A percentile compares a stretch with the other conserved stretches of the same genome.
Conservation (phyloP, 1,139 yeast genomes). For the Scheffersomyces stambukii region DNA sequence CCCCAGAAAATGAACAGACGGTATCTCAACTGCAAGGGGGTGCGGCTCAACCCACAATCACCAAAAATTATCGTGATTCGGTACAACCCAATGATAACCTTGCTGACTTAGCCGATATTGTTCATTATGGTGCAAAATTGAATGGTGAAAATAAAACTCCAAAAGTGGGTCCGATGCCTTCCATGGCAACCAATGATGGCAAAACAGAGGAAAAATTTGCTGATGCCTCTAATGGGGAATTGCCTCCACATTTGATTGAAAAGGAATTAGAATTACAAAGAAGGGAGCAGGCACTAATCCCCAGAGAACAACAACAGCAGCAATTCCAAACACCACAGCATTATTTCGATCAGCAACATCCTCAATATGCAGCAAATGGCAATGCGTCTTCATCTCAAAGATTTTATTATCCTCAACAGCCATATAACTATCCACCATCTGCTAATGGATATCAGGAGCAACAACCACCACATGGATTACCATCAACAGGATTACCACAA, state of each 20-base stretch:
- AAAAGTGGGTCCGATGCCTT: conserved; percentile 1
- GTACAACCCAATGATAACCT: conserved; percentile 22
- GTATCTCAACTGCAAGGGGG: too few relatives aligned
- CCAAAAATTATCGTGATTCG: conserved; percentile 17
- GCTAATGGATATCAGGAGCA: conserved; percentile 20
- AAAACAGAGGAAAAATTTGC: conserved; percentile 6
- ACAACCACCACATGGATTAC: conserved; percentile 35
- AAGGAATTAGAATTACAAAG: conserved; percentile 41
- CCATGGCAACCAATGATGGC: conserved; percentile 1
- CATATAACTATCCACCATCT: conserved; percentile 4
- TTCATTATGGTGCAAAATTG: conserved; percentile 32
- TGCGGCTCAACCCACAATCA: too few relatives aligned
- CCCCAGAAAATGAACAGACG: too few relatives aligned
- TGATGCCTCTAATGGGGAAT: conserved; percentile 7
- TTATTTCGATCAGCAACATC: conserved; percentile 4
- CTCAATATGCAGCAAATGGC: conserved; percentile 1
- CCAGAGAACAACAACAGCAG: conserved; percentile 24
- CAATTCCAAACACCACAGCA: conserved; percentile 12
- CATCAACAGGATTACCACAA: conserved; percentile 31
- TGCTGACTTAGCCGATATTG: conserved; percentile 44
- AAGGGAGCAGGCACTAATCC: conserved; percentile 41
- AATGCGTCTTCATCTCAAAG: conserved; percentile 3
- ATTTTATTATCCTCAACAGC: conserved; percentile 1
- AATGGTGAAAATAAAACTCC: conserved; percentile 5
- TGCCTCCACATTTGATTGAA: conserved; percentile 15